These are phyloP conservation scores for Chytridium lagenaria DNA, from an alignment of 371 early-diverging fungal genomes.

Conservation along the genomic window DNA sequence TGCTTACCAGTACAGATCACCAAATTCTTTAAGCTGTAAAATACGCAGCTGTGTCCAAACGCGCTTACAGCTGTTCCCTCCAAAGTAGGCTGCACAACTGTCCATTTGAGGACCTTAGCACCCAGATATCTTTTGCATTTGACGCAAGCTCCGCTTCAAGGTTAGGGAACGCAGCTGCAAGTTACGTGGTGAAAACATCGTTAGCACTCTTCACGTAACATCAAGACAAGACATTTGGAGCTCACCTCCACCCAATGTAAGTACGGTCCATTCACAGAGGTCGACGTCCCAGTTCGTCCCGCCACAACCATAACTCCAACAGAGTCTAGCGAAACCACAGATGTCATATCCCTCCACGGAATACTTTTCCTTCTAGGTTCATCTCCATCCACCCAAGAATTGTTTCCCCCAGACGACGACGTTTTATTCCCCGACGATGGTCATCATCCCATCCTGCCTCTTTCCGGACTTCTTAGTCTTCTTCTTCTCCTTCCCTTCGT, in stretches of 20 bases:
- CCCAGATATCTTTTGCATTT: constrained; percentile 7
- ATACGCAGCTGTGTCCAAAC: constrained; percentile 9
- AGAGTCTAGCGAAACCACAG: not conserved
- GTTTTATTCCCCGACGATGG: no score
- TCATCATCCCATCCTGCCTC: no score
- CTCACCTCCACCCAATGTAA: not conserved
- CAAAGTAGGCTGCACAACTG: no score
- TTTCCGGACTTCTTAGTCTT: no score
- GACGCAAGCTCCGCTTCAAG: not conserved
- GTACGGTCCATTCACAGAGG: not conserved
- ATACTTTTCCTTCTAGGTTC: not conserved
- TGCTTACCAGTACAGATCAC: constrained; percentile 8
- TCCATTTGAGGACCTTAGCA: not conserved
- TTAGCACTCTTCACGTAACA: not conserved
- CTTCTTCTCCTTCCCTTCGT: no score
- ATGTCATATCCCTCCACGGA: constrained; percentile 14
- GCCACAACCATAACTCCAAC: not conserved
- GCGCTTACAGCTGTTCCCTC: not conserved
- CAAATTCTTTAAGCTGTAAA: not conserved
- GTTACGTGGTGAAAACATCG: no score
- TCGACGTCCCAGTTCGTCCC: constrained; percentile 5
- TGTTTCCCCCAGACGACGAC: no score
- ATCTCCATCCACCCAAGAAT: not conserved
- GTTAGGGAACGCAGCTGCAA: not conserved
- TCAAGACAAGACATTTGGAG: not conserved